Conservation (phyloP, 2,329 filamentous ascomycete species). For the Aspergillus pseudotamarii region DNA sequence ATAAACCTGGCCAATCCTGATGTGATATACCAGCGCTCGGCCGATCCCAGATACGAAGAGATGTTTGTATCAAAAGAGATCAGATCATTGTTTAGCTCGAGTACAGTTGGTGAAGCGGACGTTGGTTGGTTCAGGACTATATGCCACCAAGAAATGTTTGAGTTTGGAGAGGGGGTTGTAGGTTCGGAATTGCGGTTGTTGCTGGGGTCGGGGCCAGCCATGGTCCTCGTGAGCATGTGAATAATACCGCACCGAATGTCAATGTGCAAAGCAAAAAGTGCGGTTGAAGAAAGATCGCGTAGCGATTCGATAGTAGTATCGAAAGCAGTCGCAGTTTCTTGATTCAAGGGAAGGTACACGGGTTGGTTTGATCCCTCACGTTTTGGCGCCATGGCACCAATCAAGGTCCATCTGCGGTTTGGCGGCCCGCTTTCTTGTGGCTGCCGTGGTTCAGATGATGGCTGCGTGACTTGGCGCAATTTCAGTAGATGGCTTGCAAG, state of each 20-base stretch:
- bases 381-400: constrained; percentile 62
- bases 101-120: constrained; percentile 64
- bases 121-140: constrained; percentile 46
- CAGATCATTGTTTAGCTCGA: constrained; percentile 81
- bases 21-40: constrained; percentile 75
- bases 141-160: constrained; percentile 67
- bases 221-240: constrained; percentile 69
- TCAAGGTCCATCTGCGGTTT: constrained; percentile 79
- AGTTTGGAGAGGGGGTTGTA: constrained; percentile 61
- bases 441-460: constrained; percentile 58
- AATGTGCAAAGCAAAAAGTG: constrained; percentile 83
- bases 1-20: constrained; percentile 76
- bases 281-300: constrained; percentile 74
- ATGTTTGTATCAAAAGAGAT: constrained; percentile 86
- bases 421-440: constrained; percentile 52
- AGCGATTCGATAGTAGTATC: constrained; percentile 84
- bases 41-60: constrained; percentile 68
- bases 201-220: constrained; percentile 59
- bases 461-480: constrained; percentile 79
- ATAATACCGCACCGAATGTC: constrained; percentile 86
- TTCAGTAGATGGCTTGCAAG: constrained; percentile 79
- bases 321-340: constrained; percentile 82
- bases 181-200: constrained; percentile 37
- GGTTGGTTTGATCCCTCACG: constrained; percentile 61
- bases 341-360: constrained; percentile 84